Base-by-base conservation (phyloP, 1,284 basidiomycete species). In the Tilletia setariae region DNA sequence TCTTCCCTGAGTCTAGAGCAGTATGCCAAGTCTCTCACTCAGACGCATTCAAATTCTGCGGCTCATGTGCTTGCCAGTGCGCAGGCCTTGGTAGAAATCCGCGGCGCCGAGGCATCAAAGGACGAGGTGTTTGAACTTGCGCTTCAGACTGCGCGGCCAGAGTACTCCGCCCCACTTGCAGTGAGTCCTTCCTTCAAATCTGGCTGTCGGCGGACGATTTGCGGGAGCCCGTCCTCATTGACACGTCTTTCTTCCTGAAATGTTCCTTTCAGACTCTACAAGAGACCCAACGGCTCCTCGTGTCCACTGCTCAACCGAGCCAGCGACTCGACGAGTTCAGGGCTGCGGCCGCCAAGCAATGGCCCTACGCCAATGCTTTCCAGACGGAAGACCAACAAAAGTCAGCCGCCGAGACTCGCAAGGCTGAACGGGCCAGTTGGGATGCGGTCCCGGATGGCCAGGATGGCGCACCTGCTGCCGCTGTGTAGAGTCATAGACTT, bases 1-100 rank as follows among this genome's bases (percentile, higher is more conserved):
- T 88, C 90, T 70, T 92, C 89, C 73, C 85, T 91, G 15, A 91
- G 93, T 81, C 83, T 35, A 30, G 56, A 61, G 28, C 30, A 61
- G 56, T 40, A 35, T 30, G 56, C 56, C 56, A 32, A 35, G 32
- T 61, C 56, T 16, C 1, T 86, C 86, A 32, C 84, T 87, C 0
- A 74, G 77, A 1, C 87, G 88, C 0, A 84, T 90, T 47, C 83
- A 13, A 35, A 61, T 30, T 94, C 16, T 88, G 87, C 1, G 85
- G 85, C 46, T 90, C 90, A 1, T 85, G 86, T 77, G 89, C 85
- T 1, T 83, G 86, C 43, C 28, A 35, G 28, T 25, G 64, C 40
- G 25, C 42, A 46, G 44, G 47, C 64, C 9, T 21, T 46, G 44
- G 30, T 19, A 11, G 46, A 46, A 28, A 19, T 65, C 1, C 44